These are phyloP conservation scores for Yamadazyma akitaensis DNA, from an alignment of 805 yeast genomes.

Conservation along the genomic window DNA sequence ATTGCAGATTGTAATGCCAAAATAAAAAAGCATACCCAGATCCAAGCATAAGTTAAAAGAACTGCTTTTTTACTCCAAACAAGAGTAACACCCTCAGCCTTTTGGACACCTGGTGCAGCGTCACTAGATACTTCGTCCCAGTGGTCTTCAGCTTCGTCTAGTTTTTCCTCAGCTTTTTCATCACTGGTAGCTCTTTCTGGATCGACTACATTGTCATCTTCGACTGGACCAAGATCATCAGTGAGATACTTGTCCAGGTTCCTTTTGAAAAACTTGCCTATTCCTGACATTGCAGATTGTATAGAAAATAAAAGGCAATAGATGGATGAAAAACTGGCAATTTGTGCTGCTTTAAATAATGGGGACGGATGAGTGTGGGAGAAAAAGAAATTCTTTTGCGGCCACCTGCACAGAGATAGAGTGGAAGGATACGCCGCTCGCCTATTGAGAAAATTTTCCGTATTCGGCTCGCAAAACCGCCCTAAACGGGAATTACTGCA, in stretches of 20 bases:
- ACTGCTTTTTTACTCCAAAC: slow-evolving; percentile 28
- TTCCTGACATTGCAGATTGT: slow-evolving; percentile 4
- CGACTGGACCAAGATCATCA: not conserved
- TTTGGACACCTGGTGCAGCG: slow-evolving; percentile 24
- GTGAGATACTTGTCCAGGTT: not conserved
- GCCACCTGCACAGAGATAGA: not conserved
- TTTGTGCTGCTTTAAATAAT: not conserved
- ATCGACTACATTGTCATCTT: not conserved
- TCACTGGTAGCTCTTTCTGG: not conserved
- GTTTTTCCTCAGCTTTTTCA: not conserved
- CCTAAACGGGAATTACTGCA: too few species aligned
- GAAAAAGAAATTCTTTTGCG: not conserved
- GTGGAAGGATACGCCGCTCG: not conserved
- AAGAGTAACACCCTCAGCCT: slow-evolving; percentile 25
- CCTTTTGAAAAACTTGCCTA: slow-evolving; percentile 1
- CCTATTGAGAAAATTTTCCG: not conserved
- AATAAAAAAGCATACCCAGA: slow-evolving; percentile 33
- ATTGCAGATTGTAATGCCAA: slow-evolving; percentile 27
- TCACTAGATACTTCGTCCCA: slow-evolving; percentile 16
- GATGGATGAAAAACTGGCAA: too few species aligned
- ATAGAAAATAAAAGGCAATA: too few species aligned
- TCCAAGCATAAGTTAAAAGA: slow-evolving; percentile 25
- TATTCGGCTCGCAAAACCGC: not conserved
- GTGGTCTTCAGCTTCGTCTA: not conserved
- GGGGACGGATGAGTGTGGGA: too few species aligned